Evolutionary conservation across 2,329 filamentous ascomycete genomes (phyloP).

Genomic region (Monosporascus sp.): DNA sequence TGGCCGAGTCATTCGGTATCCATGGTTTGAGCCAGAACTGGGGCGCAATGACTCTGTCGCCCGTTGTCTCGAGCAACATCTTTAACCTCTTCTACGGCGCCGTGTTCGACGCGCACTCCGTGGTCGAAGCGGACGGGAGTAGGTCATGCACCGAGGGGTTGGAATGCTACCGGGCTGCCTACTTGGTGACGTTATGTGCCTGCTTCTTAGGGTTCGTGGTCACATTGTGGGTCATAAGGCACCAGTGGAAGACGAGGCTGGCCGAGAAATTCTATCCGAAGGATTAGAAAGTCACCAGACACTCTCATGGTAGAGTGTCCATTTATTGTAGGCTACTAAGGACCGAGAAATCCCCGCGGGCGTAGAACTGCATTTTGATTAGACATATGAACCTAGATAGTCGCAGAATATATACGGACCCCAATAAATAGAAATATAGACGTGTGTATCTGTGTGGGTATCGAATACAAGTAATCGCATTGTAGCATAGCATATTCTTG

Average conservation of each 20-base stretch:
- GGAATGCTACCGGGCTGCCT: conserved; percentile 75
- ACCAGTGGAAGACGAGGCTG: conserved; percentile 41
- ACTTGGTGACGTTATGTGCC: conserved; percentile 69
- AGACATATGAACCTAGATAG: no score
- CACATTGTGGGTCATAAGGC: conserved; percentile 64
- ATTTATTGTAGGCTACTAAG: no score
- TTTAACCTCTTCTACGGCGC: conserved; percentile 89
- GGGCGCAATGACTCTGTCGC: conserved; percentile 89
- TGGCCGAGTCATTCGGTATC: conserved; percentile 87
- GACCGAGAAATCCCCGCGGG: not conserved
- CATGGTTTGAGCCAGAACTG: conserved; percentile 89
- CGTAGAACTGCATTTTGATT: not conserved
- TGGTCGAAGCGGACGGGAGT: conserved; percentile 62
- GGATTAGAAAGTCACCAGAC: not conserved
- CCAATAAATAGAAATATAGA: no score
- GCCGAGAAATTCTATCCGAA: conserved; percentile 10
- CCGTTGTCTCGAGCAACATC: conserved; percentile 80
- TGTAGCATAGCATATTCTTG: no score
- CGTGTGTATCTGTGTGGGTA: no score
- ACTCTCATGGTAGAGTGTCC: no score
- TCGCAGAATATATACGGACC: no score
- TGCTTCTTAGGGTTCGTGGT: conserved; percentile 65
- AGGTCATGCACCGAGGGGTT: conserved; percentile 72
- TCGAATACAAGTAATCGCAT: no score
- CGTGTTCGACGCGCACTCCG: conserved; percentile 76